phyloP scores from a whole-genome alignment of 1,284 basidiomycete genomes.

The Heliocybe sulcata region DNA sequence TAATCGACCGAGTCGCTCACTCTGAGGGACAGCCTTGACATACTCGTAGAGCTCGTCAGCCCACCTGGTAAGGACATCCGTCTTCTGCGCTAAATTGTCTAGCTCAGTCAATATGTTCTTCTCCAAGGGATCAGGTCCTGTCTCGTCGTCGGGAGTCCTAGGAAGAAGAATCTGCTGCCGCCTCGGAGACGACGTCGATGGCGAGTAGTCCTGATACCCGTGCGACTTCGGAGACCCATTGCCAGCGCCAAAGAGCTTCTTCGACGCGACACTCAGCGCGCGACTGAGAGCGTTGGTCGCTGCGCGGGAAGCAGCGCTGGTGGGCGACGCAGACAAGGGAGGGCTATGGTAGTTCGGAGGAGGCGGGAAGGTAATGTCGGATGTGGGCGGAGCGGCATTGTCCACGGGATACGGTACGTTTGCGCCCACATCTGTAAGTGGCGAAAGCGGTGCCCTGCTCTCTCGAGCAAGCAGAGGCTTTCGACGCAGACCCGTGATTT shows the following conservation, averaged over 20 bases:
- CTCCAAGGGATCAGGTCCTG: slow-evolving; percentile 68
- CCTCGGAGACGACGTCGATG: slow-evolving; percentile 43
- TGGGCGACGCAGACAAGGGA: slow-evolving; percentile 49
- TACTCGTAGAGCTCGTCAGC: slow-evolving; percentile 89
- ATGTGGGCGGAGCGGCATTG: slow-evolving; percentile 14
- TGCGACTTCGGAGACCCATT: slow-evolving; percentile 20
- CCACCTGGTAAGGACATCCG: slow-evolving; percentile 87
- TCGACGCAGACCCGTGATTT: slow-evolving; percentile 42
- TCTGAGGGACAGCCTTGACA: slow-evolving; percentile 71
- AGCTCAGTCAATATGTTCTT: slow-evolving; percentile 69
- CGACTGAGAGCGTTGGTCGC: slow-evolving; percentile 75
- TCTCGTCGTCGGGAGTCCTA: slow-evolving; percentile 4
- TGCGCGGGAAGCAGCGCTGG: slow-evolving; percentile 47
- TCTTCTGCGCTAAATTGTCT: slow-evolving; percentile 93
- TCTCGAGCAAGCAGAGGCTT: slow-evolving; percentile 42
- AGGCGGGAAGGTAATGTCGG: slow-evolving; percentile 58
- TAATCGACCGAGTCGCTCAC: slow-evolving; percentile 23
- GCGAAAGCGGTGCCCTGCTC: slow-evolving; percentile 36
- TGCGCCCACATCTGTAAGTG: slow-evolving; percentile 32
- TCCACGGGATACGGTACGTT: slow-evolving; percentile 17
- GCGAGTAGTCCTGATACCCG: slow-evolving; percentile 13
- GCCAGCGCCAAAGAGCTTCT: slow-evolving; percentile 83
- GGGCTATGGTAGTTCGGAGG: slow-evolving; percentile 35
- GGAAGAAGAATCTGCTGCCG: slow-evolving; percentile 33
- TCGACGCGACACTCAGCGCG: slow-evolving; percentile 84